Conservation (phyloP, 768 basidiomycete genomes). For the Bullera alba region DNA sequence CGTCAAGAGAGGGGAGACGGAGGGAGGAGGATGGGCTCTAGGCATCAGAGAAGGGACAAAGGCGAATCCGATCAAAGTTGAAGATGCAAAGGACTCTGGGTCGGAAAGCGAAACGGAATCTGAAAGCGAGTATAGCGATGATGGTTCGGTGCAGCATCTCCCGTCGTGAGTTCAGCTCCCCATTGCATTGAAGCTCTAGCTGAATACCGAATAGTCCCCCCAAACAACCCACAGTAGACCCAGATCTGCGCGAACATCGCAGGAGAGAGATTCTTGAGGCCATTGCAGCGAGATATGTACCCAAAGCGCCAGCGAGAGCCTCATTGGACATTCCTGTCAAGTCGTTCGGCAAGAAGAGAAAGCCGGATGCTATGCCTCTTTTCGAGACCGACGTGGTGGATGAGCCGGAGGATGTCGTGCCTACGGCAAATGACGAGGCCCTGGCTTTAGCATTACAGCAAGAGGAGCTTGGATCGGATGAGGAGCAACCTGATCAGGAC, state of each 20-base stretch:
- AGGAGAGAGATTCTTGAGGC: slow-evolving; percentile 41
- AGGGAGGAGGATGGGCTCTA: slow-evolving; percentile 85
- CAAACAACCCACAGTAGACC: slow-evolving; percentile 17
- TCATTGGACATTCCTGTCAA: slow-evolving; percentile 31
- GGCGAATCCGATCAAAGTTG: slow-evolving; percentile 78
- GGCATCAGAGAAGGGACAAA: slow-evolving; percentile 82
- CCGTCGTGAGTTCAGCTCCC: not conserved
- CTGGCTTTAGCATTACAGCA: slow-evolving; percentile 39
- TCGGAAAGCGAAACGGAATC: slow-evolving; percentile 28
- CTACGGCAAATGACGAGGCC: slow-evolving; percentile 38
- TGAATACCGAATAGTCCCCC: not conserved
- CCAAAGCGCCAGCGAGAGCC: slow-evolving; percentile 15
- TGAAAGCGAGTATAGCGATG: slow-evolving; percentile 41
- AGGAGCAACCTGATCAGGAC: slow-evolving; percentile 60
- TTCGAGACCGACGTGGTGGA: slow-evolving; percentile 21
- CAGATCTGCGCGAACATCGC: slow-evolving; percentile 33
- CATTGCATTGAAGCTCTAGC: too few relatives aligned
- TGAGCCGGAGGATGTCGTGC: slow-evolving; percentile 10
- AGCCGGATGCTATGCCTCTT: slow-evolving; percentile 18
- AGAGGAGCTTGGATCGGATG: slow-evolving; percentile 60
- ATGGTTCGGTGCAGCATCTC: slow-evolving; percentile 27
- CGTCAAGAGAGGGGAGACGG: slow-evolving; percentile 75
- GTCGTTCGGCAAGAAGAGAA: slow-evolving; percentile 26
- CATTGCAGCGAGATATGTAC: slow-evolving; percentile 36
- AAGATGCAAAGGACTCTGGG: slow-evolving; percentile 51